A percentile compares a stretch with the other conserved stretches of the same genome.
phyloP scores from a whole-genome alignment of 371 early-diverging fungal species.

The Massospora cicadina region DNA sequence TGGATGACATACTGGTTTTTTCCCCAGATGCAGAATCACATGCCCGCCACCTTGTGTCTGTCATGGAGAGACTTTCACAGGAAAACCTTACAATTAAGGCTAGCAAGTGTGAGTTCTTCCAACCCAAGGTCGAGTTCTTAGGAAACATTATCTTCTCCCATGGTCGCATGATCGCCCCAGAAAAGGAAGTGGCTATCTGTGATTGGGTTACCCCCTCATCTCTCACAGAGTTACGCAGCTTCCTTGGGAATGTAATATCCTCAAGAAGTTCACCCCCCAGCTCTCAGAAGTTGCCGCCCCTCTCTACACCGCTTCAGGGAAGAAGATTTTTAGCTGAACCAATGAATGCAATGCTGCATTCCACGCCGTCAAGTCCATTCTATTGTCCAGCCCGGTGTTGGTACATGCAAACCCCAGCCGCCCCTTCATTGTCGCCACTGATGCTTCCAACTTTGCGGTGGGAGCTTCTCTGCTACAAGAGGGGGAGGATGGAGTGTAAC shows the following conservation, averaged over 20 bases:
- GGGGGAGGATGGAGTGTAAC: neutral
- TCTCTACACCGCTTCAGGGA: neutral
- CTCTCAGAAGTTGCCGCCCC: neutral
- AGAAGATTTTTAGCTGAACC: neutral
- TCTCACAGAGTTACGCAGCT: neutral
- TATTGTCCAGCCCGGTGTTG: neutral
- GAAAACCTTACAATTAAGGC: neutral
- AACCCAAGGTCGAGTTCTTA: neutral
- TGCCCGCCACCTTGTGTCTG: neutral
- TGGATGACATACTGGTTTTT: neutral
- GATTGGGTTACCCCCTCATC: neutral
- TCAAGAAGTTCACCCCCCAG: neutral
- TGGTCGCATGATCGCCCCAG: neutral
- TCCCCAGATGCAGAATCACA: neutral
- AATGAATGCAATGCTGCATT: neutral
- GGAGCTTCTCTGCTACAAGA: neutral
- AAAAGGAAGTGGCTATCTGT: neutral
- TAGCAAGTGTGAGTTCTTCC: neutral
- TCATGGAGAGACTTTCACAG: neutral
- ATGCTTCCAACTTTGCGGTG: neutral
- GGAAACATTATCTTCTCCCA: neutral
- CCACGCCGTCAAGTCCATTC: neutral
- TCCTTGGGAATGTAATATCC: neutral
- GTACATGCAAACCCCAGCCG: neutral
- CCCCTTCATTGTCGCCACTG: neutral